Percentiles rank a stretch among this genome's conserved stretches.
These are phyloP conservation scores for Tranzscheliella williamsii DNA, from an alignment of 1,284 basidiomycete genomes.

Conservation along the genomic window DNA sequence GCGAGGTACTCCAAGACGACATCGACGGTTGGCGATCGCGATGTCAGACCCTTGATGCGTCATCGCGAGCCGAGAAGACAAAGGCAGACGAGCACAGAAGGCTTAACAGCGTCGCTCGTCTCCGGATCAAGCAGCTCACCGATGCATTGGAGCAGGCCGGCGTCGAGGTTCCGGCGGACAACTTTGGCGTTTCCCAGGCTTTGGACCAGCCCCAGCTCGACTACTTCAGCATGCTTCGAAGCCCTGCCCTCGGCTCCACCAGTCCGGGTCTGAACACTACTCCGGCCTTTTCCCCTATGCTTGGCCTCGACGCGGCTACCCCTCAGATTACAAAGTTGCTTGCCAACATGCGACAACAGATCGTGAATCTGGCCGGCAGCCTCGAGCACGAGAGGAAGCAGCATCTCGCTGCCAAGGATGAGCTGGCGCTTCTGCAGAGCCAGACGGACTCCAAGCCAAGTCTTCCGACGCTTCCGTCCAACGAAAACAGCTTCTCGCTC, in stretches of 20 bases:
- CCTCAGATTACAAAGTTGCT: conserved; percentile 54
- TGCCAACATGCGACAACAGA: conserved; percentile 60
- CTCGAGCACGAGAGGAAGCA: conserved; percentile 56
- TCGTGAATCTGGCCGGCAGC: conserved; percentile 55
- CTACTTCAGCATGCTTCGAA: conserved; percentile 20
- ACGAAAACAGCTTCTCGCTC: conserved; percentile 12
- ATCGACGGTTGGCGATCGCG: conserved; percentile 57
- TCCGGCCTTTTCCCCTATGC: conserved; percentile 32
- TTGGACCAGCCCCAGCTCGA: conserved; percentile 36
- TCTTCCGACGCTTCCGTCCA: not conserved
- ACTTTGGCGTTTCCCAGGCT: conserved; percentile 21
- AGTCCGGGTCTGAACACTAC: conserved; percentile 14
- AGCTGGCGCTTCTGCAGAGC: conserved; percentile 27
- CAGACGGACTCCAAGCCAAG: not conserved
- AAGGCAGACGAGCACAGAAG: conserved; percentile 43
- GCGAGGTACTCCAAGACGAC: conserved; percentile 56
- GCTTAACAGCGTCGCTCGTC: conserved; percentile 27
- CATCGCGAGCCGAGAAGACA: conserved; percentile 40
- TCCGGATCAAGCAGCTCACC: conserved; percentile 43
- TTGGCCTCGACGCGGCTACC: conserved; percentile 20
- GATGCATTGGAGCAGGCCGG: conserved; percentile 22
- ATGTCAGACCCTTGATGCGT: conserved; percentile 53
- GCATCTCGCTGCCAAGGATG: conserved; percentile 43
- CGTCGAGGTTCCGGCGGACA: conserved; percentile 23
- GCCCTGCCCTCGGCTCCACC: conserved; percentile 33